A percentile compares a stretch with the other conserved stretches of the same genome.
Conservation (phyloP, 1,139 yeast species). For the Suhomyces guaymorum region DNA sequence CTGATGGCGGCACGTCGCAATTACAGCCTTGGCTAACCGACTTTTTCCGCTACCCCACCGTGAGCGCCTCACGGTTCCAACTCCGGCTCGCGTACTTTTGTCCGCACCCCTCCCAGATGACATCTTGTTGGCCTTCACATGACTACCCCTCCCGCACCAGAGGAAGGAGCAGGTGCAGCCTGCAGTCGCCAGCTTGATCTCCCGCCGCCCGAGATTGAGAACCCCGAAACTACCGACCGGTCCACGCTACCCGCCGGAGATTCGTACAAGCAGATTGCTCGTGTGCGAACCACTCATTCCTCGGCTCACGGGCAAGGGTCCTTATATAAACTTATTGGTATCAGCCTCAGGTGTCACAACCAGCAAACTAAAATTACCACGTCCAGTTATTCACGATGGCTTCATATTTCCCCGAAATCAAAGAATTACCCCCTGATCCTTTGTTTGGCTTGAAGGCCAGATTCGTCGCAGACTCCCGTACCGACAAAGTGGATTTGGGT, state of each 20-base stretch:
- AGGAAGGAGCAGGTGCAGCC: constrained; percentile 4
- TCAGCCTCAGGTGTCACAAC: neutral
- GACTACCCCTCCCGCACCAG: constrained; percentile 10
- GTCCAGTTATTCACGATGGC: constrained; percentile 23
- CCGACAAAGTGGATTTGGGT: constrained; percentile 82
- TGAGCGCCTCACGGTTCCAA: constrained; percentile 1
- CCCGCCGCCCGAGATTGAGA: constrained; percentile 5
- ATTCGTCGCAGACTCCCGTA: constrained; percentile 61
- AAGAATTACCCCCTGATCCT: constrained; percentile 73
- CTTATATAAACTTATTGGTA: neutral
- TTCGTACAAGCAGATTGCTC: neutral
- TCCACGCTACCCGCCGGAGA: neutral
- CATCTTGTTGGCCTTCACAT: constrained; percentile 6
- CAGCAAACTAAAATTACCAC: neutral
- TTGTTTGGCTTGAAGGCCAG: constrained; percentile 82
- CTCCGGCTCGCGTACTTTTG: constrained; percentile 2
- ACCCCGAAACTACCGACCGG: no score
- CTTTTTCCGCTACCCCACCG: constrained; percentile 8
- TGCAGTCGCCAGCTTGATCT: constrained; percentile 3
- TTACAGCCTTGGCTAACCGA: constrained; percentile 1
- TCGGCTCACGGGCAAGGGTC: constrained; percentile 2
- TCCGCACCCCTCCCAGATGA: neutral
- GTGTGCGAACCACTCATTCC: constrained; percentile 8
- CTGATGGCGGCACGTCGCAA: neutral
- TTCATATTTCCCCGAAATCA: constrained; percentile 48